Evolutionary conservation across 2,329 filamentous ascomycete genomes (phyloP), one percentile per base, ranked within the genome.

Genomic region (Colletotrichum nymphaeae): DNA sequence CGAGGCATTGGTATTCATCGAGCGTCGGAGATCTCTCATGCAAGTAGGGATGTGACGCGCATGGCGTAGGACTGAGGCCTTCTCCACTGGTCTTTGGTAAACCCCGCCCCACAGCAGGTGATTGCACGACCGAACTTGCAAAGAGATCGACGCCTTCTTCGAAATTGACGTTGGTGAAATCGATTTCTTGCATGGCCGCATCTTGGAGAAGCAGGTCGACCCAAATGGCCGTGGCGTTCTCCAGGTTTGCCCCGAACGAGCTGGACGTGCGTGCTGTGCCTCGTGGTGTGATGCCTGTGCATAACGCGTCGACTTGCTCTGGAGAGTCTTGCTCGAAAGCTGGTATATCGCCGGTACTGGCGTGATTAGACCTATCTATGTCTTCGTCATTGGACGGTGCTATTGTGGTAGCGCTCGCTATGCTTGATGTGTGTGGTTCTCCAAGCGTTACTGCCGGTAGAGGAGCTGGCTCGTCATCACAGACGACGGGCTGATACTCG

Each of bases 181-280:
- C 53, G 14, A 69, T n/a, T 5, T 74, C 59, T n/a, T 68, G 63
- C 24, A 74, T 49, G 0, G 72, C 59, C 12, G 64, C 69, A 28
- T 72, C 64, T 14, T 63, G 68, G 6, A 74, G 59, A 19, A 74
- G 53, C 1, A 74, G 16, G n/a, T 74, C 72, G 22, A 71, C 68
- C 72, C 72, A 74, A 58, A 74, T 57, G 26, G 72, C 63, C 3
- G 68, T 67, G 24, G 72, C 72, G 9, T 71, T 74, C 1, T 74
- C 72, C 4, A 74, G 16, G 42, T 71, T 74, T 2, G 59, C 52
- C 4, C 72, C 67, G 1, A 52, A 58, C 16, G 69, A 72, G 22
- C 69, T 68, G 35, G 42, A 63, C 5, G 64, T 72, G 3, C 16
- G 35, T 16, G 69, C 57, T 7, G 69, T 32, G 4, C 49, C 28